Evolutionary conservation across 2,329 filamentous ascomycete genomes (phyloP), one percentile per base, ranked within the genome.

Genomic region (Gyromitra esculenta): DNA sequence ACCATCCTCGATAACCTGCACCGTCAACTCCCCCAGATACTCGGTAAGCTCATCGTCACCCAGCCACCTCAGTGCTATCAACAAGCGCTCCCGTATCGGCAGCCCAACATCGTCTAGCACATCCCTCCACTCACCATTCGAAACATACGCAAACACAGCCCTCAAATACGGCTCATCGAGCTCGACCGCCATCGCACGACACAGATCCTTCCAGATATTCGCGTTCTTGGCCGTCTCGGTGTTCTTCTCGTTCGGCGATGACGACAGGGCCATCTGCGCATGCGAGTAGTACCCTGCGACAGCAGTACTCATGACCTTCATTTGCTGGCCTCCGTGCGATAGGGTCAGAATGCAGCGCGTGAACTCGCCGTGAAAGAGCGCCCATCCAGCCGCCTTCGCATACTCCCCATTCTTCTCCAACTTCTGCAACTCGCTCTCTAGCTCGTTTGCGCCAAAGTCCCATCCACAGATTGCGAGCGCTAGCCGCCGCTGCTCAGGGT

Each of bases 81-180:
- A 91, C 21, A 91, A 88, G 45, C 93, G 90, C 81, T 95, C 92
- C 11, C 89, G 87, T 1, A 96, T 87, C 0, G 92, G 91, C 1
- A 96, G 86, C 37, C 92, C 91, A 21, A 87, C 86, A 81, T 94
- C 92, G 78, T 91, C 88, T 50, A 91, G 90, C 52, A 96, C 91
- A 52, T 88, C 87, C 18, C 88, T 85, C 93, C 93, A 96, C 82
- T 93, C 88, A 3, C 91, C 91, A 0, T 90, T 92, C 8, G 91
- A 90, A 77, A 96, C 92, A 79, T 92, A 90, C 1, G 90, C 90
- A 31, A 93, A 92, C 62, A 96, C 91, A 5, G 92, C 92, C 71
- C 92, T 90, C 31, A 96, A 87, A 81, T 94, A 95, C 0, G 92
- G 91, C 80, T 96, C 92, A 0, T 90, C 89, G 77, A 91, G 85